Base-by-base conservation (phyloP, 2,329 filamentous ascomycete genomes). In the Stachybotrys chlorohalonatus region DNA sequence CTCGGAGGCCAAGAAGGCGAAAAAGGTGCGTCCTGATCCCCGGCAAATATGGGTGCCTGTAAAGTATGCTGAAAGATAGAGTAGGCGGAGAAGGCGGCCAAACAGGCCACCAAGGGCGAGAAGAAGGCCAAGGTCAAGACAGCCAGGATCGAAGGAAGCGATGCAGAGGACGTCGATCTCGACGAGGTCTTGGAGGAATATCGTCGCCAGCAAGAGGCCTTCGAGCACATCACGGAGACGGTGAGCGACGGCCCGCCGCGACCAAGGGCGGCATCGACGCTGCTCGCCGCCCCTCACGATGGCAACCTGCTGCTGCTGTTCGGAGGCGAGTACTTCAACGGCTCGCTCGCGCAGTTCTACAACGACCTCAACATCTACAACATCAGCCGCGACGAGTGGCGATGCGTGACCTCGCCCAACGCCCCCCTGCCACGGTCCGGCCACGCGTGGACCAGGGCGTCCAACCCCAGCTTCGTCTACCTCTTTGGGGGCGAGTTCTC, bases 401-500 rank as follows among this genome's bases (percentile, higher is more conserved):
- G 89, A 59, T 84, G 86, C 62, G 86, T 97, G 53, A 96, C 90
- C 1, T 91, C 86, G 58, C 92, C 92, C 5, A 99, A 99, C 70
- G 88, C 88, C 11, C 94, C 94, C 1, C 78, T 97, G 42, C 94
- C 94, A 11, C 81, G 94, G 57, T 93, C 87, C 57, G 94, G 94
- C 2, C 94, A 97, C 78, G 93, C 94, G 15, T 96, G 92, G 90
- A 95, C 90, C 64, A 83, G 91, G 56, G 91, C 89, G 55, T 89
- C 88, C 51, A 96, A 96, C 70, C 77, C 86, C 15, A 88, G 87
- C 58, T 85, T 88, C 39, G 82, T 97, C 53, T 99, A 95, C 69
- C 75, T 99, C 15, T 97, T 97, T 66, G 94, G 94, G 59, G 94
- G 93, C 57, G 94, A 99, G 72, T 99, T 99, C 70, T 95, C 89